Conservation (phyloP, 768 basidiomycete genomes). For the Chiua virens region DNA sequence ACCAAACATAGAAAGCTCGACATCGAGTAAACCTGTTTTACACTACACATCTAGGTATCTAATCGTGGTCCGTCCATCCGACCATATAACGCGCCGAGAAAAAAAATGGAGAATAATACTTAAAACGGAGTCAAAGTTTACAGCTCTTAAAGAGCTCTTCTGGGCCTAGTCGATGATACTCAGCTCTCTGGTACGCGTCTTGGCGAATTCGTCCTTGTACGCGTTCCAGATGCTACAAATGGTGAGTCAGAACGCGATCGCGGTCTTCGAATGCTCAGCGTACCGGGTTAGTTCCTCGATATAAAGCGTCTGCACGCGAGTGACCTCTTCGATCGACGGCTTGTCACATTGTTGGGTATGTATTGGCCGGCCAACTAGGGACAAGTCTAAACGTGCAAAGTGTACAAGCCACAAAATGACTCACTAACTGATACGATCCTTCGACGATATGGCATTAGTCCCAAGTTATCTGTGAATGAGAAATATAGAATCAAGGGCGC, state of each 20-base stretch:
- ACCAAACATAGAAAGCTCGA: no score
- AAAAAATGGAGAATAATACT: not conserved
- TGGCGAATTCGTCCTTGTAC: constrained; percentile 93
- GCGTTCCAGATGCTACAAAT: constrained; percentile 85
- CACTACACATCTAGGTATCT: no score
- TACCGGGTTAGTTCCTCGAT: constrained; percentile 91
- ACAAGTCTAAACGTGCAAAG: not conserved
- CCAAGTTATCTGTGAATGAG: constrained; percentile 73
- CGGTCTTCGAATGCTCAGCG: constrained; percentile 24
- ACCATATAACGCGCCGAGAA: not conserved
- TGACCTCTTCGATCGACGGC: constrained; percentile 80
- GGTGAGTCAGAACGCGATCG: constrained; percentile 3
- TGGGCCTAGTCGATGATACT: constrained; percentile 65
- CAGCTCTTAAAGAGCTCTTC: no score
- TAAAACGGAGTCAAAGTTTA: not conserved
- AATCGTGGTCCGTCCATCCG: no score
- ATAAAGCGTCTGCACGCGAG: constrained; percentile 77
- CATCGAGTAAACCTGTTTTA: no score
- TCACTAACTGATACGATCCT: constrained; percentile 95
- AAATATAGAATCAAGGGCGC: not conserved
- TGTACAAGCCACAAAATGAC: constrained; percentile 34
- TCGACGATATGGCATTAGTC: constrained; percentile 93
- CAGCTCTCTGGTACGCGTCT: constrained; percentile 73
- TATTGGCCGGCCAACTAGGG: constrained; percentile 85
- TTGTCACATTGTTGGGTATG: constrained; percentile 72